A percentile compares a stretch with the other conserved stretches of the same genome.
Evolutionary conservation across 1,284 basidiomycete species (phyloP).

Genomic region (Somion occarium): DNA sequence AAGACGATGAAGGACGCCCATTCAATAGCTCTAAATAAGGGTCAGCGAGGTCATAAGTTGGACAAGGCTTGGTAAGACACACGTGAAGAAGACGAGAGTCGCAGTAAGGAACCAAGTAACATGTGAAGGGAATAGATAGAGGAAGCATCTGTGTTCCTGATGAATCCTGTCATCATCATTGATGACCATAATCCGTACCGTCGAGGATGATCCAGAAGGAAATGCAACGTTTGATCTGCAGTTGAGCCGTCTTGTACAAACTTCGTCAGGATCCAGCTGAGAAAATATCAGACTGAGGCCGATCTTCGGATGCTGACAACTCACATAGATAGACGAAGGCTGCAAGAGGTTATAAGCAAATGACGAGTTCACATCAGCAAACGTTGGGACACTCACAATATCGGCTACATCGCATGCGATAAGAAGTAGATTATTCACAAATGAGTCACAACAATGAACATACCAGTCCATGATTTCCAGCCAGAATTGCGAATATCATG

Average conservation of each 20-base stretch:
- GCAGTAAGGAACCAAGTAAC: slow-evolving; percentile 80
- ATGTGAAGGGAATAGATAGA: slow-evolving; percentile 81
- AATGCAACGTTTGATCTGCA: slow-evolving; percentile 59
- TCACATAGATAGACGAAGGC: slow-evolving; percentile 21
- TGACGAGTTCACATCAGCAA: slow-evolving; percentile 2
- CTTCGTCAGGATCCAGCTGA: slow-evolving; percentile 46
- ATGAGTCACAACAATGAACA: slow-evolving; percentile 16
- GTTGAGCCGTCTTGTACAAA: slow-evolving; percentile 43
- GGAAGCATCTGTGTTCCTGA: slow-evolving; percentile 44
- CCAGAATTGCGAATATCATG: slow-evolving; percentile 44
- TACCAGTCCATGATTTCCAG: slow-evolving; percentile 51
- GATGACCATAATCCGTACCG: too few species aligned
- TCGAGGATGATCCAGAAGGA: slow-evolving; percentile 80
- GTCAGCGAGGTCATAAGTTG: neutral
- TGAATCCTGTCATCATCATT: neutral
- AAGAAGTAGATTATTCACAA: neutral
- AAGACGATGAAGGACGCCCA: slow-evolving; percentile 52
- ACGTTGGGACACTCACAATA: slow-evolving; percentile 28
- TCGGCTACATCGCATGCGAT: slow-evolving; percentile 23
- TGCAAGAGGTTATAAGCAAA: slow-evolving; percentile 1
- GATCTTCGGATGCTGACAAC: slow-evolving; percentile 3
- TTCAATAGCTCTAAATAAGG: slow-evolving; percentile 36
- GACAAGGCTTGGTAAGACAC: slow-evolving; percentile 14
- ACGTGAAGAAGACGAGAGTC: slow-evolving; percentile 43
- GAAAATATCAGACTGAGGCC: neutral